A percentile compares a stretch with the other conserved stretches of the same genome.
Conservation (phyloP, 257 asterid genomes). For the Rauvolfia tetraphylla region DNA sequence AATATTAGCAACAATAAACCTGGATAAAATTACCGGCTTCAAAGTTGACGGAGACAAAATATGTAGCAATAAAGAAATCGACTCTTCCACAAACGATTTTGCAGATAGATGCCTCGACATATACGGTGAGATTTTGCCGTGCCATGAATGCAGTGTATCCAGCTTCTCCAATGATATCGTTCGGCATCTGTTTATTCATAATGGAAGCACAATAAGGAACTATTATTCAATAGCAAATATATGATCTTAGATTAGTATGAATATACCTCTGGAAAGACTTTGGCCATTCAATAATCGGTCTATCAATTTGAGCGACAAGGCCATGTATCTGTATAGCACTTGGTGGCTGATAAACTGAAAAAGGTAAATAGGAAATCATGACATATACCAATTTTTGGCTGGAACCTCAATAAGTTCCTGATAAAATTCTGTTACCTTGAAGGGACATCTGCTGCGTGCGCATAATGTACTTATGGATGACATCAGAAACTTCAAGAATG, state of each 20-base stretch:
- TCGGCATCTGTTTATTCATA: slow-evolving; percentile 50
- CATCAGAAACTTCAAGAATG: slow-evolving; percentile 67
- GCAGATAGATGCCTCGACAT: slow-evolving; percentile 88
- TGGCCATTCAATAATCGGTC: slow-evolving; percentile 86
- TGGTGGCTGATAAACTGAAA: slow-evolving; percentile 87
- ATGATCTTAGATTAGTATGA: slow-evolving; percentile 1
- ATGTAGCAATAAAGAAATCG: slow-evolving; percentile 72
- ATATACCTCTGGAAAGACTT: slow-evolving; percentile 85
- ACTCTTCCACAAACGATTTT: slow-evolving; percentile 75
- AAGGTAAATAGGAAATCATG: slow-evolving; percentile 19
- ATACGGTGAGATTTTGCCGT: slow-evolving; percentile 58
- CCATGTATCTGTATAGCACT: slow-evolving; percentile 64
- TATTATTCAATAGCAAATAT: background rate
- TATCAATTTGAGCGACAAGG: slow-evolving; percentile 72
- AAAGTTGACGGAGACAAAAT: slow-evolving; percentile 80
- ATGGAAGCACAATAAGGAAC: slow-evolving; percentile 15
- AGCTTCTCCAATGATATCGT: slow-evolving; percentile 59
- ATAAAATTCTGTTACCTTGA: slow-evolving; percentile 50
- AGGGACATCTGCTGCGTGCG: slow-evolving; percentile 81
- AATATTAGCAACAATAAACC: background rate
- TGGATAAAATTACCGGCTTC: slow-evolving; percentile 65
- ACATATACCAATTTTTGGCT: slow-evolving; percentile 14
- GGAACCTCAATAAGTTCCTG: slow-evolving; percentile 13
- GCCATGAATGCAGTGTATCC: slow-evolving; percentile 79
- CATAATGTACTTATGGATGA: slow-evolving; percentile 61